Conservation (phyloP, 2,329 filamentous ascomycete species). For the Didymosphaeria variabile region DNA sequence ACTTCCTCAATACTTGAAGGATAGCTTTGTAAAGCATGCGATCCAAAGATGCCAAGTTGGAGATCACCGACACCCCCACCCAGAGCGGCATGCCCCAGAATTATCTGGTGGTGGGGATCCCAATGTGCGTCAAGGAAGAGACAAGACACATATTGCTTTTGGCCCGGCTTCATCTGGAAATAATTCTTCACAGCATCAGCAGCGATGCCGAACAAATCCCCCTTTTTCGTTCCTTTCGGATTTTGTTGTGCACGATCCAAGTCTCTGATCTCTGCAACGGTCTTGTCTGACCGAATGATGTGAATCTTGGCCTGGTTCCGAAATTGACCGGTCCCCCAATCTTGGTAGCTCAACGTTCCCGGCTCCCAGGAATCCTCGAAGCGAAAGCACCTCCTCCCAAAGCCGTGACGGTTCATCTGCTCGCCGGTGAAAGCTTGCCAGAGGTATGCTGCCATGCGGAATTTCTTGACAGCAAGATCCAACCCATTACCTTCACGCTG, state of each 20-base stretch:
- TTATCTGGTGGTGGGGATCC: conserved; percentile 74
- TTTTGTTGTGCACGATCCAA: conserved; percentile 83
- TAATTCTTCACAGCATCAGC: conserved; percentile 79
- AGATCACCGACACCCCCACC: conserved; percentile 78
- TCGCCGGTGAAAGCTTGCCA: conserved; percentile 98
- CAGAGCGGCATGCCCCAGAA: conserved; percentile 85
- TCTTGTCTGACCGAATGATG: conserved; percentile 82
- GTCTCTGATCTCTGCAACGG: conserved; percentile 82
- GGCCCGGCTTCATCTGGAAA: conserved; percentile 77
- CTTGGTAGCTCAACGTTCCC: conserved; percentile 79
- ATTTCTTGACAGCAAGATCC: conserved; percentile 84
- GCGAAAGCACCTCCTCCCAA: conserved; percentile 85
- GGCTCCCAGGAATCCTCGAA: conserved; percentile 96
- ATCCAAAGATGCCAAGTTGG: conserved; percentile 89
- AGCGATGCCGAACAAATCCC: conserved; percentile 79
- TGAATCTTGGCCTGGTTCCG: conserved; percentile 92
- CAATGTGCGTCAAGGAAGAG: conserved; percentile 89
- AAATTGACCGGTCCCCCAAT: conserved; percentile 75
- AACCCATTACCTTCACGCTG: conserved; percentile 84
- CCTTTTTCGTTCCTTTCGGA: conserved; percentile 71
- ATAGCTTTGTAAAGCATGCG: conserved; percentile 90
- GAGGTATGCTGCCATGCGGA: conserved; percentile 91
- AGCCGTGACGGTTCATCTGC: conserved; percentile 90
- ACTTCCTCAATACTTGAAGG: conserved; percentile 90
- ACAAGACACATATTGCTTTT: conserved; percentile 88